Conservation (phyloP, 768 basidiomycete genomes). For the Termitomyces sp. region DNA sequence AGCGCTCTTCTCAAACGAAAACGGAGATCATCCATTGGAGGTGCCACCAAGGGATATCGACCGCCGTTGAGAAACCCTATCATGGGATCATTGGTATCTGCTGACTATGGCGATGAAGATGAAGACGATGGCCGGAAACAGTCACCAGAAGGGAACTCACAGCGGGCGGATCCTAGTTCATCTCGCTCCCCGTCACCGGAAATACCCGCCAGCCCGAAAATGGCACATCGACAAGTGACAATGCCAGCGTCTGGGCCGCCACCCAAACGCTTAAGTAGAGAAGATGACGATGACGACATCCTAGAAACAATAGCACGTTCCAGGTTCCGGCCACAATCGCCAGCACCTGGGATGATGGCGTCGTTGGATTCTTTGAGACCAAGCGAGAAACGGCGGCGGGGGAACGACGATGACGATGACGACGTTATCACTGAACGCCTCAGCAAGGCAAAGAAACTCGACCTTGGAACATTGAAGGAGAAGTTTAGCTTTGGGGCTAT, state of each 20-base stretch:
- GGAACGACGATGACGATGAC: constrained; percentile 71
- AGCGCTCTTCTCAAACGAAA: constrained; percentile 51
- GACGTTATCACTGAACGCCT: constrained; percentile 61
- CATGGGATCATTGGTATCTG: constrained; percentile 48
- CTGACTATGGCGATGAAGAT: constrained; percentile 73
- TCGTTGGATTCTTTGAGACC: constrained; percentile 43
- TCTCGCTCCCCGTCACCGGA: constrained; percentile 28
- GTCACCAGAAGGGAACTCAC: constrained; percentile 3
- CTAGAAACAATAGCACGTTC: constrained; percentile 49
- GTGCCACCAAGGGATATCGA: constrained; percentile 40
- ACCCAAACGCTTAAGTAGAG: constrained; percentile 33
- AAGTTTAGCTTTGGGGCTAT: constrained; percentile 17
- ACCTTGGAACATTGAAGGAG: constrained; percentile 44
- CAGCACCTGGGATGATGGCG: constrained; percentile 27
- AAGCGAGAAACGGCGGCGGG: constrained; percentile 66
- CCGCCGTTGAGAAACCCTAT: constrained; percentile 47
- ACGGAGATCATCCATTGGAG: constrained; percentile 41
- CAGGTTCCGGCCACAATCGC: constrained; percentile 33
- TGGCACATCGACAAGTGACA: constrained; percentile 30
- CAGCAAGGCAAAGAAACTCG: constrained; percentile 52
- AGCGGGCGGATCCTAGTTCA: constrained; percentile 13
- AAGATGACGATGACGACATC: constrained; percentile 52
- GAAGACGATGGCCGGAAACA: constrained; percentile 22
- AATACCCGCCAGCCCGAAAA: constrained; percentile 30
- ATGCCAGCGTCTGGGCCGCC: constrained; percentile 31